Evolutionary conservation across 1,284 basidiomycete genomes (phyloP), one percentile per base, ranked within the genome.

Genomic region (Ceratorhiza oryzae-sativae): DNA sequence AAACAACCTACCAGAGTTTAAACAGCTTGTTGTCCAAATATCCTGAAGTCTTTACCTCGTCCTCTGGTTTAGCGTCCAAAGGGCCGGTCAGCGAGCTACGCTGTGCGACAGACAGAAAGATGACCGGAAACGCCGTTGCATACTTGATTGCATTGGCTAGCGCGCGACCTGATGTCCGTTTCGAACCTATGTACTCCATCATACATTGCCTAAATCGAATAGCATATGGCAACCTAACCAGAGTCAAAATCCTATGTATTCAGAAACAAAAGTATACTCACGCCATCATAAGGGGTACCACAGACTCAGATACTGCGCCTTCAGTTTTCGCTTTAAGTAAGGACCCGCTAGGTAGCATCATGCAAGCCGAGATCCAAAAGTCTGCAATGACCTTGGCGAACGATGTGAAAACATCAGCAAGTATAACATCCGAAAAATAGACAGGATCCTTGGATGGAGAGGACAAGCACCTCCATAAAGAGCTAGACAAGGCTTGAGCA

Each of bases 121-220:
- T 98, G 67, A 98, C 95, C n/a, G 97, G 97, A 79, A 99, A 97
- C 0, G 97, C 91, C 6, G 94, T 92, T 0, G 94, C 94, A 79
- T 99, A 99, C 85, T 99, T 99, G 72, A 96, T 79, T 0, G 97
- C 96, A 80, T 99, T 99, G 80, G 87, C 90, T n/a, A 98, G 83
- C 1, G 94, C 92, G 45, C 90, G 87, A 42, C 85, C 86, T 72
- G 85, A 88, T 45, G 86, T 84, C 75, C 90, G 91, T 20, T 83
- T 81, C 12, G 91, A 87, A 42, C 88, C 85, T 71, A 85, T 82
- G 79, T 93, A 95, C 80, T 99, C 97, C 72, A 93, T 85, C 4
- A 98, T 75, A 79, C 97, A 99, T 82, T 99, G 97, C 20, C 94
- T 89, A 74, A 99, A 87, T 5, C 97, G 94, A 70, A 97, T 84